Evolutionary conservation across 495 filamentous ascomycete genomes (phyloP).

Genomic region (Pyrenula massariospora): DNA sequence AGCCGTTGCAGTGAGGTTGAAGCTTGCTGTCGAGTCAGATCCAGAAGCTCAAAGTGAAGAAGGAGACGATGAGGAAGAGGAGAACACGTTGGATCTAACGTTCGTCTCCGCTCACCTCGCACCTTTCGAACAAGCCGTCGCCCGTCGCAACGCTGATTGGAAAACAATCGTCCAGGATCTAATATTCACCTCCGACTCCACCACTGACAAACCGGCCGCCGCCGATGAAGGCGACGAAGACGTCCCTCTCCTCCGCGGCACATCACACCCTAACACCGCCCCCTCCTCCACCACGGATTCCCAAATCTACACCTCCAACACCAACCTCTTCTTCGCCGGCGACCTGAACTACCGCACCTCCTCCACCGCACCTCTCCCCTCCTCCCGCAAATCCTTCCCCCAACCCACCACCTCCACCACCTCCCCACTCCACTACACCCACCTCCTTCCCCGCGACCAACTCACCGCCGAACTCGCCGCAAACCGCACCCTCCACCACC

Average conservation of each 20-base stretch:
- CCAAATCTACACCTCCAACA: constrained; percentile 55
- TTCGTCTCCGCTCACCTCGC: constrained; percentile 86
- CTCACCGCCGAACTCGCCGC: constrained; percentile 54
- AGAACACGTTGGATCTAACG: constrained; percentile 50
- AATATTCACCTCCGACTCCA: constrained; percentile 42
- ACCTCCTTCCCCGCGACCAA: constrained; percentile 67
- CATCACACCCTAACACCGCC: constrained; percentile 10
- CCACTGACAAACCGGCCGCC: not conserved
- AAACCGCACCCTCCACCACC: constrained; percentile 58
- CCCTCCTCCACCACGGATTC: constrained; percentile 8
- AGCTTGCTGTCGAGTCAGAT: not conserved
- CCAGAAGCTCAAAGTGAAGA: not conserved
- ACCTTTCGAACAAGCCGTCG: constrained; percentile 62
- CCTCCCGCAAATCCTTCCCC: constrained; percentile 43
- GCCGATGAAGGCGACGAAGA: constrained; percentile 19
- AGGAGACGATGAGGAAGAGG: constrained; percentile 8
- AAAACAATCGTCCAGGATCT: constrained; percentile 63
- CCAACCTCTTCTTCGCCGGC: constrained; percentile 76
- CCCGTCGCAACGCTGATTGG: constrained; percentile 76
- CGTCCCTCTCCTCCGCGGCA: constrained; percentile 29
- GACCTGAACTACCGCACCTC: constrained; percentile 92
- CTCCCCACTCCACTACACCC: constrained; percentile 39
- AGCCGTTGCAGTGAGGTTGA: constrained; percentile 66
- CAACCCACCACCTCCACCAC: constrained; percentile 39
- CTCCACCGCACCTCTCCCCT: constrained; percentile 38